Evolutionary conservation across 1,139 yeast species (phyloP), one percentile per base, ranked within the genome.

Genomic region (Saccharomyces hybrid): DNA sequence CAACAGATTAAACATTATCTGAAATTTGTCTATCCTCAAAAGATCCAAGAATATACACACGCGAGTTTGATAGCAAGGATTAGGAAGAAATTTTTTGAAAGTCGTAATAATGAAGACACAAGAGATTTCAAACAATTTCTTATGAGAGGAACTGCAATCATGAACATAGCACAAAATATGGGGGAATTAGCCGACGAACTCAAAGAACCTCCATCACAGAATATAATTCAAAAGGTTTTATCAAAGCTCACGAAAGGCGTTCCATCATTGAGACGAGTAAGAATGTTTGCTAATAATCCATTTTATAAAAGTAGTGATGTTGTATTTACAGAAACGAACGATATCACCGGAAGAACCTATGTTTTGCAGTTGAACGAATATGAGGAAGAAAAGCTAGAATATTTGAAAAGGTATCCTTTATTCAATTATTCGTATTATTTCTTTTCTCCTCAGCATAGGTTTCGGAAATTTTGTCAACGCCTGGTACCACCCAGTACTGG

Each of bases 1-100:
- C 80, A 81, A 55, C 98, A 93, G 64, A 83, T 91, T 26, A 73
- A 79, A 51, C 89, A 85, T 62, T 91, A 89, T 64, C 82, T 89
- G 51, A 79, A 80, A 47, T 81, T 83, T 49, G 71, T 65, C 32
- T 76, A 68, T 54, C 75, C 75, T 5, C 70, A 68, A 50, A 71
- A 66, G 55, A 61, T 70, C 48, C 69, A 66, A 54, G 69, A 66
- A 25, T 64, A 65, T 38, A 66, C 73, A 6, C 67, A 69, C 46
- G 68, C 69, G 0, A 65, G 69, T 2, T 62, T 71, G 2, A 50
- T 71, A 6, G 58, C 63, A 26, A 64, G 73, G 41, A 55, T 72
- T 13, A 62, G 67, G 31, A 61, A 64, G 20, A 64, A 63, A 55
- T 26, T 71, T 42, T 65, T 68, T 51, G 58, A 55, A 8, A 55